These are phyloP conservation scores for Pichia rugopelliculosa DNA, from an alignment of 805 yeast species.

Conservation along the genomic window DNA sequence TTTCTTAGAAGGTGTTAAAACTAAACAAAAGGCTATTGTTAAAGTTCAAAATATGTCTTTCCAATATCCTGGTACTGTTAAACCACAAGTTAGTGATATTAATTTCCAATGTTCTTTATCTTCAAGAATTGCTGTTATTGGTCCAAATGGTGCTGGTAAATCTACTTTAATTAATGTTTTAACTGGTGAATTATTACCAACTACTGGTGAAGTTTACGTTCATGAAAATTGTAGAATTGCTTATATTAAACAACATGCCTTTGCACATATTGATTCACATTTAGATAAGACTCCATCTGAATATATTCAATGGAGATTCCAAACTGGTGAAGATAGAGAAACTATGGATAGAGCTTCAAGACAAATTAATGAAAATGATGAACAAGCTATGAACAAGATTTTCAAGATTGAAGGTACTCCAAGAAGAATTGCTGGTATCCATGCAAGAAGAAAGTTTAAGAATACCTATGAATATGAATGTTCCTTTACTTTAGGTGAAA, in stretches of 20 bases:
- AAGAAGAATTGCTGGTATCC: slow-evolving; percentile 93
- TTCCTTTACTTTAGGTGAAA: slow-evolving; percentile 96
- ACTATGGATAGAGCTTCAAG: slow-evolving; percentile 99
- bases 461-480: slow-evolving; percentile 99
- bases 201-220: slow-evolving; percentile 96
- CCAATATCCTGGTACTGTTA: slow-evolving; percentile 99
- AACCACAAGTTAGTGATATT: slow-evolving; percentile 88
- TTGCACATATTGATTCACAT: slow-evolving; percentile 98
- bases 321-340: slow-evolving; percentile 99
- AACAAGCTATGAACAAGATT: slow-evolving; percentile 97
- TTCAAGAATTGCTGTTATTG: slow-evolving; percentile 99
- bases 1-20: slow-evolving; percentile 99
- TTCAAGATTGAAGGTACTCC: slow-evolving; percentile 98
- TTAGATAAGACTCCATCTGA: slow-evolving; percentile 99
- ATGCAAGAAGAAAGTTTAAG: slow-evolving; percentile 99
- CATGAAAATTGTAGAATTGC: slow-evolving; percentile 99
- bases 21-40: slow-evolving; percentile 99
- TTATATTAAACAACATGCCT: slow-evolving; percentile 99
- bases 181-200: slow-evolving; percentile 99
- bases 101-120: slow-evolving; percentile 99
- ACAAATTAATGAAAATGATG: slow-evolving; percentile 94
- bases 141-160: slow-evolving; percentile 99
- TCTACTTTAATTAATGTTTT: slow-evolving; percentile 97
- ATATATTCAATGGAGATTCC: slow-evolving; percentile 99
- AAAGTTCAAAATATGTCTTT: slow-evolving; percentile 95